phyloP scores from a whole-genome alignment of 441 rosid species.

The Jatropha podagrica region DNA sequence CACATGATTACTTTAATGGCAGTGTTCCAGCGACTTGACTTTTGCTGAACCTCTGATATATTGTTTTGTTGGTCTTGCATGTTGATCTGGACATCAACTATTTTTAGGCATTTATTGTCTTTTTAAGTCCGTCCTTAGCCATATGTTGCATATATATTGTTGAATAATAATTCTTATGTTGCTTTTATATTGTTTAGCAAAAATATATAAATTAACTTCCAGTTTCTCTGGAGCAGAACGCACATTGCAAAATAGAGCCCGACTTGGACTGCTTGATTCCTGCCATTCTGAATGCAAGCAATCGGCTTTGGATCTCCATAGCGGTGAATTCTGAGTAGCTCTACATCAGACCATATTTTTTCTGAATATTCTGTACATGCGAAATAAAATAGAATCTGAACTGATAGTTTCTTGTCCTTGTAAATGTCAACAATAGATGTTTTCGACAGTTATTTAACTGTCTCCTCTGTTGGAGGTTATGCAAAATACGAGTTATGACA shows the following conservation, averaged over 20 bases:
- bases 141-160: too few species aligned
- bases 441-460: background rate
- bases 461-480: background rate
- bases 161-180: background rate
- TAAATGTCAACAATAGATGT: slow-evolving; percentile 24
- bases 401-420: slow-evolving; percentile 19
- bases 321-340: slow-evolving; percentile 11
- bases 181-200: background rate
- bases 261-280: background rate
- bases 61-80: background rate
- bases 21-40: too few species aligned
- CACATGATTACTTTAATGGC: background rate
- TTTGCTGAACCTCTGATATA: too few species aligned
- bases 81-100: background rate
- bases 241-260: background rate
- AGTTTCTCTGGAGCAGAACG: slow-evolving; percentile 6
- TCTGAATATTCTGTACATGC: background rate
- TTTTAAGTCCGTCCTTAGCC: too few species aligned
- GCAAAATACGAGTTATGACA: too few species aligned
- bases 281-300: background rate
- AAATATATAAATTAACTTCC: background rate
- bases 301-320: background rate
- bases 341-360: background rate
- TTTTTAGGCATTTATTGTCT: too few species aligned
- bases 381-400: background rate